Base-by-base conservation (phyloP, 2,329 filamentous ascomycete species). In the Rhynchosporium graminicola region DNA sequence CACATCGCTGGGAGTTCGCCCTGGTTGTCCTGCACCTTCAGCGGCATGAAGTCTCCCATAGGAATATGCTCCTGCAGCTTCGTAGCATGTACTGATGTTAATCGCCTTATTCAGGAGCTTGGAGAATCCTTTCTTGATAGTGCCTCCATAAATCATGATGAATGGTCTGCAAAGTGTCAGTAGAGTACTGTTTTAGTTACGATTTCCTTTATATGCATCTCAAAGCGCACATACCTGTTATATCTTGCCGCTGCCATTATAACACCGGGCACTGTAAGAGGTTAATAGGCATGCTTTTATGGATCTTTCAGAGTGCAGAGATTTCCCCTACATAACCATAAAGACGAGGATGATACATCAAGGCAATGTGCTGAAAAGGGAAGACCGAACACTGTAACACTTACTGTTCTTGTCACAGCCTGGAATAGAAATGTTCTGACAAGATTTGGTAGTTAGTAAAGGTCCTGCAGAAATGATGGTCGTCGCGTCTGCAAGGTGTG, bases 131-230 rank as follows among this genome's bases (percentile, higher is more conserved):
- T 92, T 91, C 72, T 87, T 87, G 72, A 97, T 97, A 15, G 91
- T 91, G 45, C 94, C 94, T 57, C 94, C 94, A 75, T 97, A 98
- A 63, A 98, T 89, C 92, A 97, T 97, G 74, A 97, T 80, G 54
- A 92, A 95, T 3, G 94, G 94, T 9, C 62, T 60, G 26, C 3
- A 40, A 13, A 9, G 33, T 51, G n/a, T 59, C 6, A 45, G 38
- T n/a, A 42, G n/a, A 40, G 51, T 26, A 40, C 40, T 15, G 38
- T 47, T 15, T 42, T 33, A 10, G 20, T 28, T 8, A 46, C 20
- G 20, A 20, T 20, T 20, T 20, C 20, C 20, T 20, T 20, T 20
- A 36, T 46, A 12, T 36, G 33, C 5, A 1, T 5, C 33, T 36
- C 33, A 42, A 42, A 7, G 20, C 40, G 38, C 13, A 28, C 33